Evolutionary conservation across 345 rosid genomes (phyloP).

Genomic region (Balakata baccata): DNA sequence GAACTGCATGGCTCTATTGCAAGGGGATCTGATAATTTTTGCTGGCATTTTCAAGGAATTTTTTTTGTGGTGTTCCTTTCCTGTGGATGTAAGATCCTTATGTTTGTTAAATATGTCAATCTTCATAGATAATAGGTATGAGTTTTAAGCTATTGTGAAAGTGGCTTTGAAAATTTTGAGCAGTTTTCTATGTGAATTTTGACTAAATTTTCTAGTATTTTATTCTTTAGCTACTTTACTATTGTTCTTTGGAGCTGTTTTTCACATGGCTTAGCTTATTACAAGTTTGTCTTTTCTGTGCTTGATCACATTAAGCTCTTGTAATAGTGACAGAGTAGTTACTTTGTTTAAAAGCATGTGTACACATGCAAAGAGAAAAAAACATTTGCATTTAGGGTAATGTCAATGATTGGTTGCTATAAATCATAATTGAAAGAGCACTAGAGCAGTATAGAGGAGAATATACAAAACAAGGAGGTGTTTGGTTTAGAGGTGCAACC

Average conservation of each 20-base stretch:
- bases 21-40: not conserved
- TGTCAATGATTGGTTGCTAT: not conserved
- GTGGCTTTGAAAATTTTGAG: not conserved
- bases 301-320: not conserved
- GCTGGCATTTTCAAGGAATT: not conserved
- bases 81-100: not conserved
- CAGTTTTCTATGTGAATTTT: not conserved
- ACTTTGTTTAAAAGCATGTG: not conserved
- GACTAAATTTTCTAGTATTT: not conserved
- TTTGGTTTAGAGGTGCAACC: not conserved
- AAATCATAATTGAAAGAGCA: not conserved
- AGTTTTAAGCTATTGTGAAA: not conserved
- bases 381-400: not conserved
- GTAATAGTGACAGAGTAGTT: not conserved
- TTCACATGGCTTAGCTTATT: not conserved
- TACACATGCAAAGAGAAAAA: not conserved
- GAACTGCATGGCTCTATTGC: not conserved
- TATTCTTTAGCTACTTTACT: not conserved
- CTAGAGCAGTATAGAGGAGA: not conserved
- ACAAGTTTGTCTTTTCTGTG: not conserved
- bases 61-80: not conserved
- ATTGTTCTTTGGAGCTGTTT: not conserved
- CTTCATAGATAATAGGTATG: not conserved
- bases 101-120: not conserved
- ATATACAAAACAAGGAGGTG: not conserved